Evolutionary conservation across 2,329 filamentous ascomycete species (phyloP), one percentile per base, ranked within the genome.

Genomic region (Aspergillus arachidicola): DNA sequence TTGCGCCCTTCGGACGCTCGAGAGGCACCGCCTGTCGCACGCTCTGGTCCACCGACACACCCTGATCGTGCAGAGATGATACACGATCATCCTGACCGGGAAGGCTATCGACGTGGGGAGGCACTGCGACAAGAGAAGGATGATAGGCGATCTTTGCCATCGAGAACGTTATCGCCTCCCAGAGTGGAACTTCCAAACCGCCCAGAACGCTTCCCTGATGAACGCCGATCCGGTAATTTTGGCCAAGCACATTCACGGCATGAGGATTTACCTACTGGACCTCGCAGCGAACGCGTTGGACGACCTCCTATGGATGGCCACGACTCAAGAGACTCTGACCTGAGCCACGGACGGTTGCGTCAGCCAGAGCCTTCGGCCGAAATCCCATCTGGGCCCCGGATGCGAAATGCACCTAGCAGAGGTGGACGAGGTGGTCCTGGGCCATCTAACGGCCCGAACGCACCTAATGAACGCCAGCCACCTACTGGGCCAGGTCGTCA

Each of bases 351-450:
- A 34, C 79, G 84, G 57, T 72, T 84, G 23, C 74, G 78, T n/a
- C 76, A 76, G 67, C 73, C 76, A 19, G 78, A 79, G 14, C 65
- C 74, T 14, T 62, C 71, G 57, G 61, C 70, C 28, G 79, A 87
- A 23, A 81, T 78, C 57, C 86, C 86, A 28, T 85, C 84, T 45
- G 87, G 86, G 1, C 86, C 86, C 58, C 79, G 83, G 62, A 78
- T 78, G 38, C 80, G 76, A 63, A 78, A 75, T 60, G 67, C 71
- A n/a, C 64, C 72, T 59, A 73, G 72, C 12, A 73, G 79, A 50
- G 72, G 73, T 63, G 76, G 75, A n/a, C 78, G 81, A 45, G 79
- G 76, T 64, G 75, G 56, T 6, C 59, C 59, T 23, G 69, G 69
- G 50, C 64, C 65, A 34, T 64, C 63, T 54, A 70, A 67, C 63